Conservation (phyloP, 495 filamentous ascomycete genomes). For the Annulohypoxylon nitens region DNA sequence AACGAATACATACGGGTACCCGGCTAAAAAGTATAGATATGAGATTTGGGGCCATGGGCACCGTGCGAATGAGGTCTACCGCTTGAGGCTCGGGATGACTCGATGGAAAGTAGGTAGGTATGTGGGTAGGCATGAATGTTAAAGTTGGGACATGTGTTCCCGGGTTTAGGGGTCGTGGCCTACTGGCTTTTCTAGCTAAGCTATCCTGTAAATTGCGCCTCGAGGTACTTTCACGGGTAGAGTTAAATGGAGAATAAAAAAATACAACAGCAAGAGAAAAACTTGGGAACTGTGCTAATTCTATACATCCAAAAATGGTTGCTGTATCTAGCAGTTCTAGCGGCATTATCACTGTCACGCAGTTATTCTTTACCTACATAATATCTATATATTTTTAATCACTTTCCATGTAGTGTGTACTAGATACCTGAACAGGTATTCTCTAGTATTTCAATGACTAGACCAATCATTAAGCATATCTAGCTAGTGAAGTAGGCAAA, state of each 20-base stretch:
- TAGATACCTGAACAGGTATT: too few species aligned
- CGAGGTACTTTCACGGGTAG: too few species aligned
- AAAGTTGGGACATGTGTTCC: slow-evolving; percentile 20
- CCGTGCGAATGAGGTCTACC: slow-evolving; percentile 30
- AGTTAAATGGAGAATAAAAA: too few species aligned
- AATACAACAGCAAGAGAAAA: too few species aligned
- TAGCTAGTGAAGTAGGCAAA: slow-evolving; percentile 2
- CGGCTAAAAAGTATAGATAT: slow-evolving; percentile 10
- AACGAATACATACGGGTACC: slow-evolving; percentile 23
- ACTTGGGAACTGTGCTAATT: too few species aligned
- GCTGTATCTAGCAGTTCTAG: too few species aligned
- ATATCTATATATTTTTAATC: neutral
- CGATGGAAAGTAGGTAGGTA: too few species aligned
- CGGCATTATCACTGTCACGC: too few species aligned
- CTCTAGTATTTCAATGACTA: neutral
- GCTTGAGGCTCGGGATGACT: neutral
- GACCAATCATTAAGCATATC: neutral
- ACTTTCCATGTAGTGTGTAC: too few species aligned
- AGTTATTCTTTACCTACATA: too few species aligned
- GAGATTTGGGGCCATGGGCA: slow-evolving; percentile 13
- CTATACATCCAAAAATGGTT: too few species aligned
- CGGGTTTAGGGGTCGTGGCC: slow-evolving; percentile 8
- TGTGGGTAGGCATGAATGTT: slow-evolving; percentile 3
- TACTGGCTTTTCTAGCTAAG: neutral
- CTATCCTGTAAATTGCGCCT: too few species aligned